phyloP scores from a whole-genome alignment of 306 rosid genomes.

The Senna siamea region DNA sequence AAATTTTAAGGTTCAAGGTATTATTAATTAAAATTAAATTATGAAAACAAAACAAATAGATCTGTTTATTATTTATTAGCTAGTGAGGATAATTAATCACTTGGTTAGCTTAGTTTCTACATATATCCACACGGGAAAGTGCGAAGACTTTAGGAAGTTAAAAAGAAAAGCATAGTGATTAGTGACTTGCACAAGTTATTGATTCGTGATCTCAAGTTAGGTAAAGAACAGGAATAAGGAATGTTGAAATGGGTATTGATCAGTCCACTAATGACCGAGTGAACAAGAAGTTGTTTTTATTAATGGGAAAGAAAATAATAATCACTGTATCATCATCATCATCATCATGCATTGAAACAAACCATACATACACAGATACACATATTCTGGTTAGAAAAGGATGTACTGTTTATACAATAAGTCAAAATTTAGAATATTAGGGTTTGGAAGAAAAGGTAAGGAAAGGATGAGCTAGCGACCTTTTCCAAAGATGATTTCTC shows the following conservation, averaged over 20 bases:
- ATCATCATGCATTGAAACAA: too few species aligned
- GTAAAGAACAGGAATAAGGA: neutral
- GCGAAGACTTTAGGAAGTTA: neutral
- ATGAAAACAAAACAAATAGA: too few species aligned
- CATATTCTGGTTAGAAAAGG: neutral
- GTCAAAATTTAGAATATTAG: conserved; percentile 3
- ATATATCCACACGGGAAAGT: neutral
- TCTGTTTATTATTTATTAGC: too few species aligned
- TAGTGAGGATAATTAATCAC: too few species aligned
- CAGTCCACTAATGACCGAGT: neutral
- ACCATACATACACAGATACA: too few species aligned
- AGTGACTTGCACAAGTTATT: neutral
- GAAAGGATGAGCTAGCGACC: neutral
- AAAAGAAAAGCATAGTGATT: neutral
- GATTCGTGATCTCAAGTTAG: neutral
- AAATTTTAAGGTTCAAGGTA: too few species aligned
- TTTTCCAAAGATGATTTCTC: neutral
- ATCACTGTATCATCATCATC: neutral
- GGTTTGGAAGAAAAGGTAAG: neutral
- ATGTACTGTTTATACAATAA: neutral
- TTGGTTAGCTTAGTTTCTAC: too few species aligned
- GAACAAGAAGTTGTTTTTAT: neutral
- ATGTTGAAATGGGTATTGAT: neutral
- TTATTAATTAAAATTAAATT: too few species aligned
- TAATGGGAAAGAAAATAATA: neutral